phyloP scores from a whole-genome alignment of 148 eudicot species.

The Drosera capensis region DNA sequence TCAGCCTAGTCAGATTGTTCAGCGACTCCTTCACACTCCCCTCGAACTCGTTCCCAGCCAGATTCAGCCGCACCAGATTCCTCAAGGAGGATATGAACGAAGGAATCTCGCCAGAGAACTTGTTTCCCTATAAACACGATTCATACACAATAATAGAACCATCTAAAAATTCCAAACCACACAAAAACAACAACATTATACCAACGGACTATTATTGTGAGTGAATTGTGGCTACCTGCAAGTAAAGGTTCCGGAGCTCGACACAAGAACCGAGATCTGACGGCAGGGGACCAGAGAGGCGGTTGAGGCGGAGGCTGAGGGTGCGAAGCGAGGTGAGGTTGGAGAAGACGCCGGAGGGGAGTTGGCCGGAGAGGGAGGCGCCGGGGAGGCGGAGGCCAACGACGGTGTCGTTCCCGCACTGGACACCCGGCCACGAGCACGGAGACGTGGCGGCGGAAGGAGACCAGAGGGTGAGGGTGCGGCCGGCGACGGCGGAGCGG shows the following conservation, averaged over 20 bases:
- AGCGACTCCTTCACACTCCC: constrained; percentile 31
- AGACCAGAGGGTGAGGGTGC: constrained; percentile 31
- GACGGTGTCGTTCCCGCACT: constrained; percentile 23
- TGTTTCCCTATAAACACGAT: no score
- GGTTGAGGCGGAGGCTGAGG: constrained; percentile 56
- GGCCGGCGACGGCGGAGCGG: constrained; percentile 42
- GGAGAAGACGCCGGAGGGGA: constrained; percentile 33
- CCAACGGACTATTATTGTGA: no score
- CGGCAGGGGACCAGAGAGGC: constrained; percentile 45
- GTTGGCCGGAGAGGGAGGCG: constrained; percentile 40
- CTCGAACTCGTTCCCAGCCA: constrained; percentile 41
- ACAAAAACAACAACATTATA: no score
- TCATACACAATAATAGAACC: no score
- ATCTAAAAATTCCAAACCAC: no score
- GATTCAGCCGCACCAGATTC: constrained; percentile 32
- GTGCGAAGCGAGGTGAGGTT: constrained; percentile 38
- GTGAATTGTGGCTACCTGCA: no score
- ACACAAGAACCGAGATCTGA: constrained; percentile 22
- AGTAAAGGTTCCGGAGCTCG: constrained; percentile 33
- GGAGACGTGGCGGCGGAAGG: constrained; percentile 27
- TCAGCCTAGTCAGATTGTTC: constrained; percentile 32
- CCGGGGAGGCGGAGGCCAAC: constrained; percentile 67
- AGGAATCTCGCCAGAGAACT: constrained; percentile 30
- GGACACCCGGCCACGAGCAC: constrained; percentile 50
- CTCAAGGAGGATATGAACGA: constrained; percentile 11